Conservation (phyloP, 2,329 filamentous ascomycete genomes). For the Pezicula radicicola region DNA sequence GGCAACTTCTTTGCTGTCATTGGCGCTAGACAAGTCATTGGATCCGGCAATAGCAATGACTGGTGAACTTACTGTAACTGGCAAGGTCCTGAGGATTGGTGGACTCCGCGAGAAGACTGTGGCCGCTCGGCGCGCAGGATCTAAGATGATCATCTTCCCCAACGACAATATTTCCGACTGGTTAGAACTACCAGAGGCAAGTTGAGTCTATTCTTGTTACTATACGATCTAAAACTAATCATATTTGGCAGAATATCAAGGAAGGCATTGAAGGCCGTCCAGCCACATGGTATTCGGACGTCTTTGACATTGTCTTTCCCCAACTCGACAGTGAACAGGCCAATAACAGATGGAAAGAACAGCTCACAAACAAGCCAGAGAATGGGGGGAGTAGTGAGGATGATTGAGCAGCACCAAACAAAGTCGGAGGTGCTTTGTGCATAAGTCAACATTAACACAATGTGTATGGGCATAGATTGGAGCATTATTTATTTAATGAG, state of each 20-base stretch:
- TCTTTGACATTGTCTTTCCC: conserved; percentile 89
- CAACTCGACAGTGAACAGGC: conserved; percentile 70
- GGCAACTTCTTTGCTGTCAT: conserved; percentile 86
- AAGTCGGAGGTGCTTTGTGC: not conserved
- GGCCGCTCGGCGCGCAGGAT: conserved; percentile 86
- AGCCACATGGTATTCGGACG: conserved; percentile 89
- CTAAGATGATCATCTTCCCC: conserved; percentile 91
- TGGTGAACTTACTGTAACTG: conserved; percentile 92
- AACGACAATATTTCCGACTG: conserved; percentile 95
- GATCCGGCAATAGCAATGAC: conserved; percentile 95
- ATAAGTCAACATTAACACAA: not conserved
- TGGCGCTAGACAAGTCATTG: conserved; percentile 76
- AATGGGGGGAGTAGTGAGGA: conserved; percentile 34
- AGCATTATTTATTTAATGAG: conserved; percentile 4
- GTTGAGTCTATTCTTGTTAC: conserved; percentile 33
- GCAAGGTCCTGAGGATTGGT: conserved; percentile 93
- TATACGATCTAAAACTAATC: conserved; percentile 15
- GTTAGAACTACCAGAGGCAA: conserved; percentile 92
- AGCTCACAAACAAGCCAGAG: conserved; percentile 21
- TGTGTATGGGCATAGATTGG: conserved; percentile 1
- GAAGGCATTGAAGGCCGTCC: conserved; percentile 89
- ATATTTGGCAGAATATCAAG: conserved; percentile 80
- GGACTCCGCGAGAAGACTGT: conserved; percentile 96
- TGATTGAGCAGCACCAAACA: conserved; percentile 10
- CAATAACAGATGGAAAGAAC: conserved; percentile 56